Evolutionary conservation across 768 basidiomycete genomes (phyloP).

Genomic region (Dictyophora rubrovolvata): DNA sequence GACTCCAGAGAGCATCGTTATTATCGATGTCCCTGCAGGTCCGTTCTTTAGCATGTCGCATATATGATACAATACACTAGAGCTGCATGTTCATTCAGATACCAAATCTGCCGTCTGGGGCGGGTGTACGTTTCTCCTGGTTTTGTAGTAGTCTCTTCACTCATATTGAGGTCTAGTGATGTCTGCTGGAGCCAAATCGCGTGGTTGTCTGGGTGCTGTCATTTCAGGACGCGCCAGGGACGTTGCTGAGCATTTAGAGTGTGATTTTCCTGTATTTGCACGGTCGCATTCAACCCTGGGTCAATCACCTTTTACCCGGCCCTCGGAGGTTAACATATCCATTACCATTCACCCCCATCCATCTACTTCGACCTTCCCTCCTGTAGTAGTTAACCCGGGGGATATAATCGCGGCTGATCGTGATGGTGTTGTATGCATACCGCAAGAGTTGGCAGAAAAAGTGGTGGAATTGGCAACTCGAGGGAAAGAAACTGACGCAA

Average conservation of each 20-base stretch:
- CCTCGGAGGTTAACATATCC: slow-evolving; percentile 63
- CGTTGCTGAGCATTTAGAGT: slow-evolving; percentile 59
- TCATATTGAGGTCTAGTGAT: slow-evolving; percentile 32
- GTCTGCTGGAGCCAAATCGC: slow-evolving; percentile 74
- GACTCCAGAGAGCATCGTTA: slow-evolving; percentile 51
- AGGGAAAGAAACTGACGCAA: slow-evolving; percentile 55
- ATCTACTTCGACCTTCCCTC: slow-evolving; percentile 35
- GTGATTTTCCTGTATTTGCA: slow-evolving; percentile 74
- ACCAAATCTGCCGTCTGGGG: slow-evolving; percentile 84
- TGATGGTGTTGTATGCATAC: slow-evolving; percentile 83
- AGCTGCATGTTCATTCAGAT: slow-evolving; percentile 27
- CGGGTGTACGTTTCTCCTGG: slow-evolving; percentile 30
- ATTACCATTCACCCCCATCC: slow-evolving; percentile 32
- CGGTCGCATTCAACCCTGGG: slow-evolving; percentile 77
- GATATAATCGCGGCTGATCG: slow-evolving; percentile 83
- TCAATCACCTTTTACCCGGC: slow-evolving; percentile 74
- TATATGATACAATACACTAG: too few relatives aligned
- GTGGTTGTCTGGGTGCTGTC: slow-evolving; percentile 61
- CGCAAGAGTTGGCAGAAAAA: slow-evolving; percentile 37
- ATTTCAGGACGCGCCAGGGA: slow-evolving; percentile 84
- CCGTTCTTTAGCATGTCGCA: slow-evolving; percentile 14
- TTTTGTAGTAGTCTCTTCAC: slow-evolving; percentile 4
- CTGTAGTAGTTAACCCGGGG: slow-evolving; percentile 54
- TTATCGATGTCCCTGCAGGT: slow-evolving; percentile 72
- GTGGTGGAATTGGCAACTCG: slow-evolving; percentile 51